Evolutionary conservation across 257 asterid species (phyloP).

Genomic region (Nicotiana tomentosiformis): DNA sequence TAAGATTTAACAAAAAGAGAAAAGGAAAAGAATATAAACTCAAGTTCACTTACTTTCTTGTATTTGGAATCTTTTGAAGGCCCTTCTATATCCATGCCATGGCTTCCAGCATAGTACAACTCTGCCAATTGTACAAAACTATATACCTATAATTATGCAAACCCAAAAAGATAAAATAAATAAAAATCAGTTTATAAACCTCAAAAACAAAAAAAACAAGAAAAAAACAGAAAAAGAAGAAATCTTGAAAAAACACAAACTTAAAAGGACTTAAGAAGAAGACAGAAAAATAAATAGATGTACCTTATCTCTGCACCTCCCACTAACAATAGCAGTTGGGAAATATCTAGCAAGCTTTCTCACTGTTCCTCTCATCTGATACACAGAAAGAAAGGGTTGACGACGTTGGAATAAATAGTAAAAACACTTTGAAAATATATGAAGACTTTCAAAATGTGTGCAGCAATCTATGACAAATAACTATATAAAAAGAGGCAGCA

Average conservation of each 20-base stretch:
- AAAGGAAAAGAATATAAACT: no score
- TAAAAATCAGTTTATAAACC: neutral
- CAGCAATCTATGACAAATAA: neutral
- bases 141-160: neutral
- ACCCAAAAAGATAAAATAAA: neutral
- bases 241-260: neutral
- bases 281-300: neutral
- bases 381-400: neutral
- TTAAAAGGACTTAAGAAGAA: neutral
- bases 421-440: no score
- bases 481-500: no score
- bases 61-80: conserved; percentile 49
- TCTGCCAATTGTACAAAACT: conserved; percentile 8
- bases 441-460: neutral
- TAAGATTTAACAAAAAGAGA: no score
- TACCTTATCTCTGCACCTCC: conserved; percentile 82
- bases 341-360: conserved; percentile 55
- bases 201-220: neutral
- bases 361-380: conserved; percentile 74
- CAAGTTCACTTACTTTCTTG: neutral
- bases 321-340: conserved; percentile 85
- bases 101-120: conserved; percentile 12
- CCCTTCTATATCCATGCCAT: conserved; percentile 3
- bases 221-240: neutral
- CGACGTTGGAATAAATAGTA: neutral